Evolutionary conservation across 1,284 basidiomycete genomes (phyloP), one percentile per base, ranked within the genome.

Genomic region (Ustilago vetiveriae): DNA sequence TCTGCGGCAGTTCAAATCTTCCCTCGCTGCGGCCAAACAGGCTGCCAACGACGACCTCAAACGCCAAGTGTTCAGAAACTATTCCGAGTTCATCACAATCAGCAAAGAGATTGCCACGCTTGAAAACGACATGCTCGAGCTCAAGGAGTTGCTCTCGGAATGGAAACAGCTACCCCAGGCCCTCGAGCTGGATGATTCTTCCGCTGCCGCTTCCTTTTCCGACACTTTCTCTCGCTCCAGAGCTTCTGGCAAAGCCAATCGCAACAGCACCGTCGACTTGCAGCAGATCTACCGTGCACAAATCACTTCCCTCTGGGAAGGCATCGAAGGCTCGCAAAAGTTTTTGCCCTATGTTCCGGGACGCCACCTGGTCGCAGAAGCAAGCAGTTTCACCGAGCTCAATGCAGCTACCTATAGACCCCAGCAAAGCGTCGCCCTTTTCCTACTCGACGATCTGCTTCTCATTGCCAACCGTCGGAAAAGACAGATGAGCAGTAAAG

Each of bases 101-200:
- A 96, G 94, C 8, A 98, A 98, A 79, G 96, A 98, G 83, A 95
- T 98, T 41, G 90, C 92, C 7, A 90, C 91, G 0, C 86, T 99
- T 11, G 95, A 98, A 84, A 97, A 95, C 80, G 94, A 98, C 82
- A 92, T 98, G 91, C 87, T 98, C 32, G 94, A 98, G 80, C 88
- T 98, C 81, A 98, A 97, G 81, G 92, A 95, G 59, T 87, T 91
- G 3, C 85, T 98, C 2, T 89, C 90, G 14, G 96, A 98, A 79
- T 98, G 94, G 90, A 94, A 75, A 59, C 58, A 67, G 29, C 56
- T 81, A 10, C 79, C 78, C 0, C 74, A 75, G 14, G 72, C 72
- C 19, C 63, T 81, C 6, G 71, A 79, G 46, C 42, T 79, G 9
- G 74, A 79, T 23, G 76, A 80, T 38, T 59, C 58, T 22, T 32